phyloP scores from a whole-genome alignment of 495 filamentous ascomycete species.

The Trichodelitschia bisporula region DNA sequence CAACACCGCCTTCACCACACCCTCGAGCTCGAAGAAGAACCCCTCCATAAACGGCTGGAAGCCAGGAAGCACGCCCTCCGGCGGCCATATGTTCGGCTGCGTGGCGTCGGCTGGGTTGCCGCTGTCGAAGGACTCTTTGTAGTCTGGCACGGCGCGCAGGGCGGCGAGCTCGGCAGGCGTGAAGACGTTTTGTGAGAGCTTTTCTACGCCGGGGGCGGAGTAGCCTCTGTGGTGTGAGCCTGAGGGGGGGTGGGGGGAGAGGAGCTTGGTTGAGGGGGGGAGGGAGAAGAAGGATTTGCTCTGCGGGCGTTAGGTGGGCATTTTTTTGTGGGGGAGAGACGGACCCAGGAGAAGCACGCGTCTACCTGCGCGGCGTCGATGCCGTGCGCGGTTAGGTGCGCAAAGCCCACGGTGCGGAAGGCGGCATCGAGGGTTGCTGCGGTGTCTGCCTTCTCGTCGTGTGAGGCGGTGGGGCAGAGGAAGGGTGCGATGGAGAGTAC shows the following conservation, averaged over 20 bases:
- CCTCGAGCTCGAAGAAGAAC: slow-evolving; percentile 19
- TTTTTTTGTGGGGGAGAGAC: slow-evolving; percentile 1
- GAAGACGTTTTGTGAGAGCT: slow-evolving; percentile 28
- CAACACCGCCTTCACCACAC: slow-evolving; percentile 7
- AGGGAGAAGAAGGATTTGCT: slow-evolving; percentile 4
- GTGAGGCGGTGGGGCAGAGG: no score
- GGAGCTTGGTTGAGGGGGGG: slow-evolving; percentile 2
- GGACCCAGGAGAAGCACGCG: slow-evolving; percentile 9
- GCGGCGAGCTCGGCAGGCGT: slow-evolving; percentile 21
- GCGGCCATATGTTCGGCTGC: slow-evolving; percentile 43
- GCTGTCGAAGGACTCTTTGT: slow-evolving; percentile 42
- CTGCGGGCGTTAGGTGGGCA: slow-evolving; percentile 1
- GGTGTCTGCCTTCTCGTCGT: slow-evolving; percentile 4
- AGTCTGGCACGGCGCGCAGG: slow-evolving; percentile 19
- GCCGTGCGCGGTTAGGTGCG: slow-evolving; percentile 9
- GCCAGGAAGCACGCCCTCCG: slow-evolving; percentile 28
- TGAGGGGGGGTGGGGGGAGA: slow-evolving; percentile 9
- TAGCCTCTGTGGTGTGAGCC: slow-evolving; percentile 35
- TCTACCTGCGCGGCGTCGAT: slow-evolving; percentile 6
- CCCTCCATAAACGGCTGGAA: slow-evolving; percentile 34
- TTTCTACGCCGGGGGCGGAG: slow-evolving; percentile 38
- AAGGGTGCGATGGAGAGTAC: no score
- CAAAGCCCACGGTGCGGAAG: slow-evolving; percentile 9
- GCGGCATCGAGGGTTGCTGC: slow-evolving; percentile 6
- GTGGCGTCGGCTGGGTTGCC: slow-evolving; percentile 28